Percentiles rank a stretch among this genome's conserved stretches.
Evolutionary conservation across 176 grass and related monocot species (phyloP).

Genomic region (Leersia perrieri): DNA sequence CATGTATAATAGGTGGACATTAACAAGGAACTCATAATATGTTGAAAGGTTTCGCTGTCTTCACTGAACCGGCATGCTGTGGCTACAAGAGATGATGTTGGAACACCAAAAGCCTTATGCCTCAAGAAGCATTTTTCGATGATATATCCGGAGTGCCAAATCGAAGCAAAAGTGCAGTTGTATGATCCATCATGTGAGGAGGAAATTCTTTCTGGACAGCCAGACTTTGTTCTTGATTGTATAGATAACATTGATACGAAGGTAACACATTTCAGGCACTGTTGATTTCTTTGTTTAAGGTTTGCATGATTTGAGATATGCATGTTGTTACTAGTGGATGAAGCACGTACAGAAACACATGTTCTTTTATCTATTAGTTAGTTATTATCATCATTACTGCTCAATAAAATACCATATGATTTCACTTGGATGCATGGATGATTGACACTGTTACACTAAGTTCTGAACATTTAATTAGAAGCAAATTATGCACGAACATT

Average conservation of each 20-base stretch:
- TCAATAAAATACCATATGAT: background rate
- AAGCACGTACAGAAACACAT: background rate
- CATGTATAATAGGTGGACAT: conserved; percentile 52
- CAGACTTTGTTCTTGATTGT: conserved; percentile 99
- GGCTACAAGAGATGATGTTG: conserved; percentile 92
- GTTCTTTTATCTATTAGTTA: background rate
- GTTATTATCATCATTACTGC: background rate
- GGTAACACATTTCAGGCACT: conserved; percentile 34
- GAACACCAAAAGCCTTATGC: conserved; percentile 80
- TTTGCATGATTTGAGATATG: background rate
- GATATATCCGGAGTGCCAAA: conserved; percentile 88
- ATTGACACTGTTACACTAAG: background rate
- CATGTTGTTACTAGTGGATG: background rate
- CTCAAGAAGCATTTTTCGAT: conserved; percentile 88
- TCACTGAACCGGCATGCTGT: conserved; percentile 98
- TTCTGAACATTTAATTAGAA: background rate
- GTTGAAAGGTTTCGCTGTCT: conserved; percentile 83
- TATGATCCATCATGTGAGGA: conserved; percentile 74
- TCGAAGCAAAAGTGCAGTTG: conserved; percentile 89
- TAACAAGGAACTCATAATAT: conserved; percentile 64
- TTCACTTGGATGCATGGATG: conserved; percentile 4
- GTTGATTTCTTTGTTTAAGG: background rate
- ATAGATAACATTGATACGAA: conserved; percentile 99
- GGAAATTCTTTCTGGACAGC: conserved; percentile 86
- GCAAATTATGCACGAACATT: background rate